These are phyloP conservation scores for Clonostachys solani DNA, from an alignment of 2,329 filamentous ascomycete genomes.

Conservation along the genomic window DNA sequence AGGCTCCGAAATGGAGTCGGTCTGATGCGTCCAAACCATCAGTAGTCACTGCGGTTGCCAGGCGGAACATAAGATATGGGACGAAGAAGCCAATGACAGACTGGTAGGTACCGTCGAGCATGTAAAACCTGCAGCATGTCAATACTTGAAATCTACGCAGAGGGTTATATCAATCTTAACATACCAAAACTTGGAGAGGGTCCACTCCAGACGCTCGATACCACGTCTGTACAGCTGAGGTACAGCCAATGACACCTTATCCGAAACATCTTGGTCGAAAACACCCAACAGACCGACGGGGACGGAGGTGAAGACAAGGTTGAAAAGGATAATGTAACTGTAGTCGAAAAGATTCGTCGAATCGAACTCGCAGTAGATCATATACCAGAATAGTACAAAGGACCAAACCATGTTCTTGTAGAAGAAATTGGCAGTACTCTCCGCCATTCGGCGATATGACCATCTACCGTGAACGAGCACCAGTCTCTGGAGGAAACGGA, in stretches of 20 bases:
- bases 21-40: constrained; percentile 76
- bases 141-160: neutral
- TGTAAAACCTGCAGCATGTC: constrained; percentile 65
- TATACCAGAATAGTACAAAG: constrained; percentile 95
- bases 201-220: constrained; percentile 96
- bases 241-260: constrained; percentile 88
- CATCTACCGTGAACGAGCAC: constrained; percentile 89
- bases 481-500: constrained; percentile 80
- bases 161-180: constrained; percentile 18
- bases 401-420: constrained; percentile 99
- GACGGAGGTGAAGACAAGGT: constrained; percentile 92
- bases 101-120: constrained; percentile 92
- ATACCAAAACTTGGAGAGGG: constrained; percentile 92
- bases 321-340: constrained; percentile 95
- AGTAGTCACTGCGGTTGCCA: constrained; percentile 64
- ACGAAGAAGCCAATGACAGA: constrained; percentile 92
- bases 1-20: constrained; percentile 78
- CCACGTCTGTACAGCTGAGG: constrained; percentile 93
- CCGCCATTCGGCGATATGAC: constrained; percentile 92
- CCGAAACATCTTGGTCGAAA: constrained; percentile 93
- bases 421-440: constrained; percentile 98
- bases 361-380: constrained; percentile 93
- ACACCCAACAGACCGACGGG: constrained; percentile 95
- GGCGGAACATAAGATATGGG: constrained; percentile 74
- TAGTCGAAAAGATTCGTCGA: constrained; percentile 97